Evolutionary conservation across 2,329 filamentous ascomycete genomes (phyloP).

Genomic region (Cladosporium velox): DNA sequence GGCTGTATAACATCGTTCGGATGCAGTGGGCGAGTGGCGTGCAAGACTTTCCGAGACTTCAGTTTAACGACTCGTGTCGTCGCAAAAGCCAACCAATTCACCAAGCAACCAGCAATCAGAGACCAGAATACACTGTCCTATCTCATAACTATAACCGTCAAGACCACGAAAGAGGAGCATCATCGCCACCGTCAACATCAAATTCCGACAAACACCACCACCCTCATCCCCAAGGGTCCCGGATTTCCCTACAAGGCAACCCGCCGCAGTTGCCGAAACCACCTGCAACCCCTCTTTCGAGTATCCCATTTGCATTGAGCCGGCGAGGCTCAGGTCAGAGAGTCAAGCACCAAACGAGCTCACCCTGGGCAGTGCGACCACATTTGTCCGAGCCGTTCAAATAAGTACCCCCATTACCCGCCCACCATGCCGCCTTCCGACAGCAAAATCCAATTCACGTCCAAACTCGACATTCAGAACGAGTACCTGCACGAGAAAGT

Average conservation of each 20-base stretch:
- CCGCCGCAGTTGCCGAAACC: constrained; percentile 13
- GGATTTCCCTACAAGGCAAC: constrained; percentile 13
- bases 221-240: neutral
- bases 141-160: neutral
- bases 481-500: constrained; percentile 43
- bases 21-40: neutral
- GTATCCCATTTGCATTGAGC: constrained; percentile 18
- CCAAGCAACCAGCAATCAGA: neutral
- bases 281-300: constrained; percentile 18
- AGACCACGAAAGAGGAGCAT: neutral
- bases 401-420: neutral
- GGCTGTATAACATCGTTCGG: neutral
- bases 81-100: neutral
- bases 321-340: neutral
- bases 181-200: neutral
- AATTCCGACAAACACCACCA: neutral
- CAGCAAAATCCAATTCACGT: constrained; percentile 39
- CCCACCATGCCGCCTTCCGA: constrained; percentile 10
- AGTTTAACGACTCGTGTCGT: neutral
- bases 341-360: neutral
- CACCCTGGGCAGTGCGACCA: constrained; percentile 1
- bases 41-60: neutral
- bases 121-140: neutral
- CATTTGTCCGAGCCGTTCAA: constrained; percentile 12
- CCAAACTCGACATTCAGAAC: constrained; percentile 44